A percentile compares a stretch with the other conserved stretches of the same genome.
phyloP scores from a whole-genome alignment of 2,329 filamentous ascomycete species.

The Trichoderma asperellum region DNA sequence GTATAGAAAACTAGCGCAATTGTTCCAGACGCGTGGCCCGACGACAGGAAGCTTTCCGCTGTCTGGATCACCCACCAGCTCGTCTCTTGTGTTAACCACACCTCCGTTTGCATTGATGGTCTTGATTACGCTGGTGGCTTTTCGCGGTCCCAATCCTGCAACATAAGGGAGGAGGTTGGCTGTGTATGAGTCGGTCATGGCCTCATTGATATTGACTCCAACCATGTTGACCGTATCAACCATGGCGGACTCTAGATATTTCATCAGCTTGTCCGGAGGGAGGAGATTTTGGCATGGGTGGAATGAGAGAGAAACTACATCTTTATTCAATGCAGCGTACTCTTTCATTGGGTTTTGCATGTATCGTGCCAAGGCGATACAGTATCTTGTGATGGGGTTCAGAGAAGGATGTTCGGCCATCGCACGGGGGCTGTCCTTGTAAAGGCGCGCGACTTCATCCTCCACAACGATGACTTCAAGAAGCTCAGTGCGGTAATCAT shows the following conservation, averaged over 20 bases:
- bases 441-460: slow-evolving; percentile 94
- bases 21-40: slow-evolving; percentile 90
- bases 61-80: slow-evolving; percentile 86
- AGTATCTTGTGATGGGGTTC: slow-evolving; percentile 81
- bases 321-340: slow-evolving; percentile 88
- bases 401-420: slow-evolving; percentile 79
- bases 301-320: slow-evolving; percentile 84
- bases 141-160: slow-evolving; percentile 87
- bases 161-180: slow-evolving; percentile 90
- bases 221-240: slow-evolving; percentile 98
- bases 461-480: slow-evolving; percentile 92
- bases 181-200: slow-evolving; percentile 77
- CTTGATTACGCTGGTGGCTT: slow-evolving; percentile 74
- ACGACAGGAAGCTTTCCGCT: slow-evolving; percentile 78
- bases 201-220: slow-evolving; percentile 93
- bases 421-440: slow-evolving; percentile 86
- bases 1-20: slow-evolving; percentile 93
- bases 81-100: slow-evolving; percentile 78
- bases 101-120: slow-evolving; percentile 92
- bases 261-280: slow-evolving; percentile 82
- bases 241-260: slow-evolving; percentile 91
- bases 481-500: slow-evolving; percentile 74
- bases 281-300: slow-evolving; percentile 89
- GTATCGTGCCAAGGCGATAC: slow-evolving; percentile 85
- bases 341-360: slow-evolving; percentile 96